Evolutionary conservation across 1,284 basidiomycete species (phyloP).

Genomic region (Cryptococcus sp.): DNA sequence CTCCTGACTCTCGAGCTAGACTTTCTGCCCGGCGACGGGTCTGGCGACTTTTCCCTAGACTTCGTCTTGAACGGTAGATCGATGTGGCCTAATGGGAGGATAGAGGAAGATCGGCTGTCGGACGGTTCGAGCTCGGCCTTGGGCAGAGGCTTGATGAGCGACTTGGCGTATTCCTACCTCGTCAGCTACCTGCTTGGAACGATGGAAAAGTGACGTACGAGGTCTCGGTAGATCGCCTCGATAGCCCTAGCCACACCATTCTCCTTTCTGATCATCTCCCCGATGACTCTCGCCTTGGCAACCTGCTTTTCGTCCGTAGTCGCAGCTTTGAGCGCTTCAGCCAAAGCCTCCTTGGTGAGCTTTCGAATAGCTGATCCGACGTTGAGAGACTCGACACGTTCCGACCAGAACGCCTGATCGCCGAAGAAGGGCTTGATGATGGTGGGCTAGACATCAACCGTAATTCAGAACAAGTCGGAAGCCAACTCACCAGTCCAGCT

Average conservation of each 20-base stretch:
- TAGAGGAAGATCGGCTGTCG: background rate
- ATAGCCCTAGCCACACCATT: conserved; percentile 82
- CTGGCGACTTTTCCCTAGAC: background rate
- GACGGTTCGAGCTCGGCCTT: background rate
- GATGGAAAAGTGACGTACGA: conserved; percentile 40
- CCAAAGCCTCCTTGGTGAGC: conserved; percentile 68
- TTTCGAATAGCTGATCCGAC: conserved; percentile 80
- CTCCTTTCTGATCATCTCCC: conserved; percentile 78
- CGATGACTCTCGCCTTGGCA: conserved; percentile 70
- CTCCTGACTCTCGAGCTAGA: background rate
- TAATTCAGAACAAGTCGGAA: background rate
- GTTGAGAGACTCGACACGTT: conserved; percentile 86
- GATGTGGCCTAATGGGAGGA: background rate
- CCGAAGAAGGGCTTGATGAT: conserved; percentile 97
- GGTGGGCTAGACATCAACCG: conserved; percentile 58
- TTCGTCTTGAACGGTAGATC: background rate
- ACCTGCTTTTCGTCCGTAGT: conserved; percentile 86
- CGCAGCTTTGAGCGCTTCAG: conserved; percentile 69
- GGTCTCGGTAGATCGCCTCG: conserved; percentile 84
- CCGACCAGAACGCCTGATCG: conserved; percentile 95
- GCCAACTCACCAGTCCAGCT: conserved; percentile 39
- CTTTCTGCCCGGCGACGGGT: background rate
- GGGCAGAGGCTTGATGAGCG: conserved; percentile 60
- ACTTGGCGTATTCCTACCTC: conserved; percentile 67
- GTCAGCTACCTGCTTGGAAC: background rate